Percentiles rank a stretch among this genome's conserved stretches.
Conservation (phyloP, 2,329 filamentous ascomycete species). For the Venturia carpophila region DNA sequence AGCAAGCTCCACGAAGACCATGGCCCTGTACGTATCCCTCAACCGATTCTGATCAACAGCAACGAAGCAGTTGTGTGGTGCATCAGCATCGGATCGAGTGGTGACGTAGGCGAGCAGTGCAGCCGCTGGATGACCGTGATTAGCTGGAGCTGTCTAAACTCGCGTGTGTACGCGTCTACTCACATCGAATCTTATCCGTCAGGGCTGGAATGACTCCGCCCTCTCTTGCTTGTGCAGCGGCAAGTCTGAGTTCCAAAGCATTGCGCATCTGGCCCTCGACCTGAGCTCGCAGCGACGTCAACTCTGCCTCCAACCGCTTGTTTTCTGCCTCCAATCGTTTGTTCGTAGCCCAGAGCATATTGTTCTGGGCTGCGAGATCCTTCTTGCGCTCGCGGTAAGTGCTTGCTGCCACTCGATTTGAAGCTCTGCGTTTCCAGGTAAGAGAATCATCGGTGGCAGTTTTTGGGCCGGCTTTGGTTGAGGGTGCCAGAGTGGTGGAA, state of each 20-base stretch:
- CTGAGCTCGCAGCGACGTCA: background rate
- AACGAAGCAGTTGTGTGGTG: background rate
- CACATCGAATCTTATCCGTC: background rate
- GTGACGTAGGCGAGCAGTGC: background rate
- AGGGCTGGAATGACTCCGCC: background rate
- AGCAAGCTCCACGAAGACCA: background rate
- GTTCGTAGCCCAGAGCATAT: background rate
- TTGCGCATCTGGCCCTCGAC: background rate
- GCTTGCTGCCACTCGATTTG: slow-evolving; percentile 87
- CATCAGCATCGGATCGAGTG: background rate
- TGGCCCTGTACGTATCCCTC: background rate
- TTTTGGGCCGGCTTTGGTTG: slow-evolving; percentile 68
- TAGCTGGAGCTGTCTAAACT: background rate
- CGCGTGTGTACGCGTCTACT: background rate
- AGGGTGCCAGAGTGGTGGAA: slow-evolving; percentile 5
- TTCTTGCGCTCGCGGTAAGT: slow-evolving; percentile 83
- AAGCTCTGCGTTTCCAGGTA: slow-evolving; percentile 91
- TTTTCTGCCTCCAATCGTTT: background rate
- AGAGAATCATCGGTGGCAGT: slow-evolving; percentile 90
- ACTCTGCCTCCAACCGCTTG: background rate
- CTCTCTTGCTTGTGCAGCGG: background rate
- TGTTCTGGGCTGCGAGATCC: slow-evolving; percentile 42
- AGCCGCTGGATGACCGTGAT: background rate
- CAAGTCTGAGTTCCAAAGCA: background rate
- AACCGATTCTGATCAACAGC: background rate